These are phyloP conservation scores for Saccharomycopsis sp. DNA, from an alignment of 805 yeast species.

Conservation along the genomic window DNA sequence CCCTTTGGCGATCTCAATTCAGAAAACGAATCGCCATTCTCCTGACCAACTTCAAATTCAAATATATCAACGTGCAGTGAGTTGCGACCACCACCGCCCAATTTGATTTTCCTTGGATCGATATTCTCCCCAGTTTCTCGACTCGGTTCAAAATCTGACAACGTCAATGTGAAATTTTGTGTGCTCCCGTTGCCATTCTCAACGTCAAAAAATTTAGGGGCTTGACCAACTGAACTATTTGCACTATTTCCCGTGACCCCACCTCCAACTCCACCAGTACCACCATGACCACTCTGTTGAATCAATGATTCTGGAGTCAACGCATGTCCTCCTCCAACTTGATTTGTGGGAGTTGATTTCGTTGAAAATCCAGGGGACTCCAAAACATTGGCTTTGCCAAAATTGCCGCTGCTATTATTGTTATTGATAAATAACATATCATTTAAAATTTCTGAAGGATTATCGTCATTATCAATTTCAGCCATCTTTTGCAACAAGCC, in stretches of 20 bases:
- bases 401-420: conserved; percentile 8
- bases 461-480: conserved; percentile 11
- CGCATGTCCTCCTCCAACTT: conserved; percentile 6
- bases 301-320: conserved; percentile 20
- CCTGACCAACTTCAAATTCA: conserved; percentile 15
- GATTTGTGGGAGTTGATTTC: conserved; percentile 18
- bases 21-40: background rate
- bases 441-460: conserved; percentile 15
- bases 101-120: conserved; percentile 12
- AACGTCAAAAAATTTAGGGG: background rate
- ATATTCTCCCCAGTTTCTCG: background rate
- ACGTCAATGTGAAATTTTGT: conserved; percentile 11
- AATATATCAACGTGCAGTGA: conserved; percentile 5
- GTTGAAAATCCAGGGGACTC: conserved; percentile 15
- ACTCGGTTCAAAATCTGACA: conserved; percentile 15
- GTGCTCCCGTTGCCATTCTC: background rate
- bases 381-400: conserved; percentile 1
- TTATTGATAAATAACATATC: conserved; percentile 17
- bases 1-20: conserved; percentile 7
- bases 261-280: too few species aligned
- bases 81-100: background rate
- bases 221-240: conserved; percentile 4
- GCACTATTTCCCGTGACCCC: conserved; percentile 3
- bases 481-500: conserved; percentile 14
- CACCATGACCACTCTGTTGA: too few species aligned